Evolutionary conservation across 2,329 filamentous ascomycete species (phyloP), one percentile per base, ranked within the genome.

Genomic region (Fusarium pseudoanthophilum): DNA sequence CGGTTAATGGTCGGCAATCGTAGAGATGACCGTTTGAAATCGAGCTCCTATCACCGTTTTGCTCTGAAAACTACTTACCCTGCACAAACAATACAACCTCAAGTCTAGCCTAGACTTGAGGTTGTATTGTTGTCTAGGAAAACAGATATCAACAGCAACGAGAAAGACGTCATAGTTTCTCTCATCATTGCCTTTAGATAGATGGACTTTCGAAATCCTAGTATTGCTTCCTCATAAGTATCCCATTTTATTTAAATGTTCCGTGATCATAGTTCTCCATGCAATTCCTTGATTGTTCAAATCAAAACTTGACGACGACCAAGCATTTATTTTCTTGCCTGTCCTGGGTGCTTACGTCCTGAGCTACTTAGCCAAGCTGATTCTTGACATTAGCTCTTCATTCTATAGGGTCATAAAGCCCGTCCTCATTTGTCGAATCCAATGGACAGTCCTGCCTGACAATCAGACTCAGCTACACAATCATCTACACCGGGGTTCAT

Each of bases 1-100:
- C 70, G 74, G 75, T 69, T 76, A 77, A 76, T 76, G n/a, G 46
- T 65, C 75, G 75, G 75, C 40, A 69, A 42, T 32, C 26, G 34
- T n/a, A 20, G 15, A 42, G 15, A 42, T 7, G 16, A 39, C 57
- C 53, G 53, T 45, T 64, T 42, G 15, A 48, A 24, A 55, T 28
- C 24, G 36, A 18, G 24, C 30, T 63, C 32, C 16, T 21, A 11
- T 40, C 30, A 59, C 37, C 67, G 57, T 71, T 65, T 55, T 24
- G 51, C 4, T 14, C 5, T 21, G n/a, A 4, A 24, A 32, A 30
- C 11, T 32, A 20, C 45, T 40, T 67, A 62, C 67, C 67, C 66
- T 69, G 28, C 37, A 67, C 53, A 43, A 34, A 15, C n/a, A 18
- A 28, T 28, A 43, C 26, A 40, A 24, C 30, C 28, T 40, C 18